Percentiles rank a stretch among this genome's conserved stretches.
Conservation (phyloP, 2,329 filamentous ascomycete genomes). For the Fusarium compactum region DNA sequence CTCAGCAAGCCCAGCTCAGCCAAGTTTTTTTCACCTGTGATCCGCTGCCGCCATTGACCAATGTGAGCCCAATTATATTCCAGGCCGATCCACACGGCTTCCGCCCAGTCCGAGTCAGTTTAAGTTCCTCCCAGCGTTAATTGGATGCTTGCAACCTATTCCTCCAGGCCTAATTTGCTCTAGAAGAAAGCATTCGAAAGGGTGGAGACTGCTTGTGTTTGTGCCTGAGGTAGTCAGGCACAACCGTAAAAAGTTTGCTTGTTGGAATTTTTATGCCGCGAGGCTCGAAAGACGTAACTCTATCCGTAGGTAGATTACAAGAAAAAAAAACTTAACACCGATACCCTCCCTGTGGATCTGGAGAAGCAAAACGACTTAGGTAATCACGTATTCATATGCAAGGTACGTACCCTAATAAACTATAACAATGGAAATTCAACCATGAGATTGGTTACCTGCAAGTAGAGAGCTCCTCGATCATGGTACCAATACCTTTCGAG, state of each 20-base stretch:
- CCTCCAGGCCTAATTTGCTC: conserved; percentile 14
- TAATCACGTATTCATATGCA: not conserved
- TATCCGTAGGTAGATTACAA: not conserved
- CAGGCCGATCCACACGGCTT: conserved; percentile 25
- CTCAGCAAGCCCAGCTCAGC: conserved; percentile 19
- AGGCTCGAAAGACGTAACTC: conserved; percentile 1
- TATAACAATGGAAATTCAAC: not conserved
- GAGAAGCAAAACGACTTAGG: not conserved
- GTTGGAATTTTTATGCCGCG: conserved; percentile 37
- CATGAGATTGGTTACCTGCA: not conserved
- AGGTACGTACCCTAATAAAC: not conserved
- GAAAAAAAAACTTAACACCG: not conserved
- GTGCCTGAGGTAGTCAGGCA: conserved; percentile 30
- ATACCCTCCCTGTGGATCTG: not conserved
- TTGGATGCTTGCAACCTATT: conserved; percentile 23
- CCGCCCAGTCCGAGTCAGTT: conserved; percentile 39
- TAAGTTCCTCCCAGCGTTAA: conserved; percentile 1
- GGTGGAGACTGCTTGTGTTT: not conserved
- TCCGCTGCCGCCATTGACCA: conserved; percentile 31
- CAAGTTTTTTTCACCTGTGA: conserved; percentile 28
- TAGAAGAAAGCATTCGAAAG: not conserved
- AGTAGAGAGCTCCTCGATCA: not conserved
- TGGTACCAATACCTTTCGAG: not conserved
- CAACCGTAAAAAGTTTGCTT: conserved; percentile 12
- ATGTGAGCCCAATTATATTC: conserved; percentile 8